Evolutionary conservation across 768 basidiomycete genomes (phyloP), one percentile per base, ranked within the genome.

Genomic region (Artomyces pyxidatus): DNA sequence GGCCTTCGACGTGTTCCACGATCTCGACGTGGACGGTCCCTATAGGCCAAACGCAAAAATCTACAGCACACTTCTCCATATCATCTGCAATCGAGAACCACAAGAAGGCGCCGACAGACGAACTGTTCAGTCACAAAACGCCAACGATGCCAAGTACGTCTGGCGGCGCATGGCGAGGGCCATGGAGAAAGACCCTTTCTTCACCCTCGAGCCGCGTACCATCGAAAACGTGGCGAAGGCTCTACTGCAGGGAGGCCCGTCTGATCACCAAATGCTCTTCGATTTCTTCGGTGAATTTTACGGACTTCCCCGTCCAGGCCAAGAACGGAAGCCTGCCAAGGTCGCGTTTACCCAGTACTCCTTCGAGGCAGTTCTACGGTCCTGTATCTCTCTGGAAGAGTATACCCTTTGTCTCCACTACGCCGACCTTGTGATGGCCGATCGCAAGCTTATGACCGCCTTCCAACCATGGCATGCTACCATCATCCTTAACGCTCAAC

Each of bases 1-100:
- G 49, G 74, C 88, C 14, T 86, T 88, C 55, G 85, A 89, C 51
- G 77, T 90, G 42, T 90, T 81, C 65, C 77, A 85, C 54, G 71
- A 71, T 12, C 64, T 91, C 61, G 80, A 82, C 47, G 59, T 71
- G n/a, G 72, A 77, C 3, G 86, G 85, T 7, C 76, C 75, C 3
- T 59, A 81, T n/a, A 70, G 78, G 0, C 78, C 88, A 4, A 70
- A 82, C 55, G 70, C 71, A 44, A 71, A 73, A 54, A 68, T 85
- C 21, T 89, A 77, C 62, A 77, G 83, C 7, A 75, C 77, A 42
- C 76, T 91, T 68, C 76, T 92, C 58, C 70, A 71, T 38, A 76
- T 77, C 41, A 60, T 62, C 58, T 72, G 46, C 58, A 64, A 39
- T 54, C 66, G 57, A 49, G 61, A 40, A 59, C 58, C 14, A 1